Percentiles rank a stretch among this genome's conserved stretches.
Evolutionary conservation across 495 filamentous ascomycete species (phyloP).

Genomic region (Sphaerosporella brunnea): DNA sequence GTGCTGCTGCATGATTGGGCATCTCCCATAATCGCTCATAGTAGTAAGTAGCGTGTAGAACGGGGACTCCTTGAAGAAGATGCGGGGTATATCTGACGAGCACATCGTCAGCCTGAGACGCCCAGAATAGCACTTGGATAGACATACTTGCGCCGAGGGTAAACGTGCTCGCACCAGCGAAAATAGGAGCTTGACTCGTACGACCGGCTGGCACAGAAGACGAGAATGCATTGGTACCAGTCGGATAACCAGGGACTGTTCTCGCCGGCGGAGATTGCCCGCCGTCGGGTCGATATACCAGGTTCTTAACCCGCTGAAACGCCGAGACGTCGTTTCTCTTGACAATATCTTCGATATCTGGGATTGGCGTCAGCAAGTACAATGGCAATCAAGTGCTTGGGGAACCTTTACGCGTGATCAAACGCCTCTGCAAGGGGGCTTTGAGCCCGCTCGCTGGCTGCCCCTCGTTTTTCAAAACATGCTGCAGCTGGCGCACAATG

Average conservation of each 20-base stretch:
- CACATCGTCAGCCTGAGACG: background rate
- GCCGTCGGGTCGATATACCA: constrained; percentile 25
- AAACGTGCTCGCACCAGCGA: too few species aligned
- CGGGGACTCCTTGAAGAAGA: constrained; percentile 56
- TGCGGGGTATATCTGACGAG: constrained; percentile 12
- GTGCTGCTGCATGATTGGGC: constrained; percentile 46
- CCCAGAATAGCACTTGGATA: background rate
- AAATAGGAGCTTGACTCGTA: too few species aligned
- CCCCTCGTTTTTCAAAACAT: constrained; percentile 50
- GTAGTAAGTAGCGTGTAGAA: constrained; percentile 49
- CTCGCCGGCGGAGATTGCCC: background rate
- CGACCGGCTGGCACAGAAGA: background rate
- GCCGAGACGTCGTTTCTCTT: constrained; percentile 24
- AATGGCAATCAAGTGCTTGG: too few species aligned
- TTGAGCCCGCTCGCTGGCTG: constrained; percentile 66
- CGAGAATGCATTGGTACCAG: background rate
- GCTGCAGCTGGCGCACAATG: constrained; percentile 41
- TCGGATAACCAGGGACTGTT: background rate
- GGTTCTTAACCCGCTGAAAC: constrained; percentile 26
- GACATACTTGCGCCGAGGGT: background rate
- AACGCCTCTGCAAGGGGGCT: constrained; percentile 53
- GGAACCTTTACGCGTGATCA: constrained; percentile 59
- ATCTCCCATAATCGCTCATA: constrained; percentile 44
- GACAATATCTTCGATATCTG: constrained; percentile 24
- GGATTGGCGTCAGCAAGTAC: constrained; percentile 12